These are phyloP conservation scores for Aureobasidium leucospermi DNA, from an alignment of 2,329 filamentous ascomycete genomes.

Conservation along the genomic window DNA sequence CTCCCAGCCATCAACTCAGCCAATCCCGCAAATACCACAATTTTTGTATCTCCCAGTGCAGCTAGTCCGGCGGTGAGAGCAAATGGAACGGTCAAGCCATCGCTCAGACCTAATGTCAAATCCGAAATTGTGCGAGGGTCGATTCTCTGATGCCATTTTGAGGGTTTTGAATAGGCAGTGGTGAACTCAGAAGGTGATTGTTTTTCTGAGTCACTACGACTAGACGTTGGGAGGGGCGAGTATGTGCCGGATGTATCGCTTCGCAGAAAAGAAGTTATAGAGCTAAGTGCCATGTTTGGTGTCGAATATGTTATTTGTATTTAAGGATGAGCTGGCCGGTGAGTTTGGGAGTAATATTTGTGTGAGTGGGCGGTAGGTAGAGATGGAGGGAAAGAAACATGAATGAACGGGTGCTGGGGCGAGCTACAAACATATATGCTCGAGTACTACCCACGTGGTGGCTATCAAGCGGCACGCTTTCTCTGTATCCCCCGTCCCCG, in stretches of 20 bases:
- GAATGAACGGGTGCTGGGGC: background rate
- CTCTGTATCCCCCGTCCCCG: slow-evolving; percentile 4
- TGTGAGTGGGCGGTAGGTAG: background rate
- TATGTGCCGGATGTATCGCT: background rate
- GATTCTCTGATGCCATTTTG: slow-evolving; percentile 15
- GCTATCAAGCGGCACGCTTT: background rate
- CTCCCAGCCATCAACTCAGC: slow-evolving; percentile 36
- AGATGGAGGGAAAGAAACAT: background rate
- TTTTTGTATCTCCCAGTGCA: slow-evolving; percentile 30
- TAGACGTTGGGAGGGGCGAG: background rate
- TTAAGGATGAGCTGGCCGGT: background rate
- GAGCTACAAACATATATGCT: slow-evolving; percentile 1
- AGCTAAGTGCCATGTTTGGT: background rate
- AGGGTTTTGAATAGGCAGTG: background rate
- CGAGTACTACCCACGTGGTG: background rate
- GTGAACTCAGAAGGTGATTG: slow-evolving; percentile 1
- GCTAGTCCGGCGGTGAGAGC: slow-evolving; percentile 36
- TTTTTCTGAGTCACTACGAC: background rate
- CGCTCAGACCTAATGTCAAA: slow-evolving; percentile 35
- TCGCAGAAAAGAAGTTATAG: background rate
- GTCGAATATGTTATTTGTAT: background rate
- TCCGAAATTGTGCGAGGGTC: slow-evolving; percentile 39
- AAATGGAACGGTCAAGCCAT: slow-evolving; percentile 38
- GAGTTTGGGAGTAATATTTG: background rate
- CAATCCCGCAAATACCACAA: slow-evolving; percentile 35